Evolutionary conservation across 2,329 filamentous ascomycete genomes (phyloP).

Genomic region (Geosmithia morbida): DNA sequence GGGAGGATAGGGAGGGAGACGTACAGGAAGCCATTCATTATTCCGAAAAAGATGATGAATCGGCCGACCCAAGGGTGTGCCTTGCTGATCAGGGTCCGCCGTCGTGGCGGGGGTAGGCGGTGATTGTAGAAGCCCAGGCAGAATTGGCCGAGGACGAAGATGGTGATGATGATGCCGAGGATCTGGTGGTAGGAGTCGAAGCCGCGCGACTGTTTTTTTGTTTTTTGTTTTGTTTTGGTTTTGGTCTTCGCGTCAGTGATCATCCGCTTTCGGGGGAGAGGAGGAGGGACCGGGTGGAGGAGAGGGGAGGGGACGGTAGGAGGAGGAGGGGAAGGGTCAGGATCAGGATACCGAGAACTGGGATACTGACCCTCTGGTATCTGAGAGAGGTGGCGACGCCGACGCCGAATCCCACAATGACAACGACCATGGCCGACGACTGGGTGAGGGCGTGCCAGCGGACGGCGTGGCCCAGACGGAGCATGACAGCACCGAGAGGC

Average conservation of each 20-base stretch:
- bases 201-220: constrained; percentile 26
- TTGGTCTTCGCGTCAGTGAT: too few relatives aligned
- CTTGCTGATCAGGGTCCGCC: constrained; percentile 29
- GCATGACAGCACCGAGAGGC: constrained; percentile 38
- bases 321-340: too few relatives aligned
- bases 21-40: constrained; percentile 42
- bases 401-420: constrained; percentile 32
- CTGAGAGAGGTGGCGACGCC: constrained; percentile 36
- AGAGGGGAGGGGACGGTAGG: background rate
- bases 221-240: too few relatives aligned
- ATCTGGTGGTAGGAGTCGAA: constrained; percentile 43
- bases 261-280: too few relatives aligned
- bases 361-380: constrained; percentile 39
- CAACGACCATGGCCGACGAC: constrained; percentile 28
- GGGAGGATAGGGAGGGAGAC: constrained; percentile 8
- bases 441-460: constrained; percentile 42
- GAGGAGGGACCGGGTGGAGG: too few relatives aligned
- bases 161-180: constrained; percentile 38
- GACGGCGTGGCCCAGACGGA: constrained; percentile 34
- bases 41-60: constrained; percentile 33
- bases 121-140: constrained; percentile 41
- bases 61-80: constrained; percentile 45
- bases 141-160: constrained; percentile 37
- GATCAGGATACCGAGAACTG: too few relatives aligned
- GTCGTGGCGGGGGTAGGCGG: constrained; percentile 14